Percentiles rank a stretch among this genome's conserved stretches.
Conservation (phyloP, 805 yeast species). For the Maudiozyma serrabonitensis region DNA sequence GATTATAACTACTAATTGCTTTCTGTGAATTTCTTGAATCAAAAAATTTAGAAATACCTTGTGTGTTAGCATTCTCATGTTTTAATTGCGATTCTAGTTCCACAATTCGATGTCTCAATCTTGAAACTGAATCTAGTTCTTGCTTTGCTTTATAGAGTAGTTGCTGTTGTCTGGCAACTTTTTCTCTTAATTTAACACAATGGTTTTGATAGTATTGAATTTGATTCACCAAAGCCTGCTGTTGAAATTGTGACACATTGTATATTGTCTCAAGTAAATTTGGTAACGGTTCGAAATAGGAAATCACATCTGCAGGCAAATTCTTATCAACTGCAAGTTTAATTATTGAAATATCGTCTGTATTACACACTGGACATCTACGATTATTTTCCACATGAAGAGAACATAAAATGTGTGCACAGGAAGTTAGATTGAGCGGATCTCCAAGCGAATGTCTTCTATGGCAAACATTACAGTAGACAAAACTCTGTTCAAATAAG, state of each 20-base stretch:
- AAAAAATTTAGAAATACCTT: background rate
- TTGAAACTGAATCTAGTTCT: constrained; percentile 20
- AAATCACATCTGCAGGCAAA: constrained; percentile 17
- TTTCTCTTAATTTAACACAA: constrained; percentile 17
- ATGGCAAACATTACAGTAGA: constrained; percentile 30
- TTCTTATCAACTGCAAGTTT: constrained; percentile 11
- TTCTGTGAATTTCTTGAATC: background rate
- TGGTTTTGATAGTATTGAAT: constrained; percentile 19
- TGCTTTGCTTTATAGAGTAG: constrained; percentile 19
- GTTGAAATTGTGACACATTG: constrained; percentile 24
- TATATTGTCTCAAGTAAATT: constrained; percentile 18
- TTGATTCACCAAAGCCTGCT: constrained; percentile 16
- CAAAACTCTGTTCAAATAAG: constrained; percentile 23
- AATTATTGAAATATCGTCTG: constrained; percentile 15
- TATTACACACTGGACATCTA: constrained; percentile 16
- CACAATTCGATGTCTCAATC: constrained; percentile 10
- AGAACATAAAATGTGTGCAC: constrained; percentile 32
- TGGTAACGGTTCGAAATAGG: constrained; percentile 23
- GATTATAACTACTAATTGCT: background rate
- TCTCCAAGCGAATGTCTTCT: constrained; percentile 11
- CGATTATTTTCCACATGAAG: constrained; percentile 16
- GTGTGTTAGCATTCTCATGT: background rate
- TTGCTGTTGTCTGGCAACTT: constrained; percentile 21
- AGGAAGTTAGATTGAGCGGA: constrained; percentile 29
- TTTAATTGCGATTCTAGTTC: constrained; percentile 3